Evolutionary conservation across 768 basidiomycete species (phyloP).

Genomic region (Lactarius tabidus): DNA sequence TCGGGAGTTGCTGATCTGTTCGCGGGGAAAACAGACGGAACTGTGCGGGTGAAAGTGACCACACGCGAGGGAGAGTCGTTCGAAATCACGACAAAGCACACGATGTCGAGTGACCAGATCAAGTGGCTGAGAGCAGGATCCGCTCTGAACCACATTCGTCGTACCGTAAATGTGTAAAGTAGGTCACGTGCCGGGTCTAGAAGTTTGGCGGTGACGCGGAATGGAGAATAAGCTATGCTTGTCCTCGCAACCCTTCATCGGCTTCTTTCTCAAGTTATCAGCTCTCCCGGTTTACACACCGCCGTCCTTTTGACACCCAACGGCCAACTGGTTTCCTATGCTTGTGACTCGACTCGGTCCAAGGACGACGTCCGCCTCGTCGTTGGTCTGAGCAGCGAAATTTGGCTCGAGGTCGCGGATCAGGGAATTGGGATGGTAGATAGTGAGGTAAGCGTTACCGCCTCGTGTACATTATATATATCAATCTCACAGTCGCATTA

Average conservation of each 20-base stretch:
- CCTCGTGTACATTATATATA: not conserved
- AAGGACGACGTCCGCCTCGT: conserved; percentile 75
- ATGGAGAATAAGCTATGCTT: conserved; percentile 47
- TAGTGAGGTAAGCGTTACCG: conserved; percentile 55
- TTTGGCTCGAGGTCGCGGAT: conserved; percentile 73
- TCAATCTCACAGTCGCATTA: conserved; percentile 29
- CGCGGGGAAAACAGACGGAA: conserved; percentile 39
- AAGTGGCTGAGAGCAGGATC: conserved; percentile 88
- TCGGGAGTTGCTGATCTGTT: conserved; percentile 72
- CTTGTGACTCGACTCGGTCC: conserved; percentile 48
- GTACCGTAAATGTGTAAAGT: conserved; percentile 27
- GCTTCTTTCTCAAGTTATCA: conserved; percentile 58
- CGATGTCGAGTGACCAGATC: conserved; percentile 85
- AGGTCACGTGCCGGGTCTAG: not conserved
- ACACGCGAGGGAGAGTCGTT: conserved; percentile 58
- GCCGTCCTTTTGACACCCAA: conserved; percentile 66
- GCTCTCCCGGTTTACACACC: conserved; percentile 60
- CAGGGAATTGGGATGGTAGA: conserved; percentile 70
- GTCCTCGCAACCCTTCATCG: conserved; percentile 64
- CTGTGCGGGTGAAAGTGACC: conserved; percentile 57
- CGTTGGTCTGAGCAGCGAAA: conserved; percentile 67
- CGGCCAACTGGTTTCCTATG: conserved; percentile 70
- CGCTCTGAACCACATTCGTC: conserved; percentile 85
- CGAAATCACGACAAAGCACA: conserved; percentile 74
- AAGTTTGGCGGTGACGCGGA: not conserved